Evolutionary conservation across 768 basidiomycete species (phyloP).

Genomic region (Auriscalpium orientale): DNA sequence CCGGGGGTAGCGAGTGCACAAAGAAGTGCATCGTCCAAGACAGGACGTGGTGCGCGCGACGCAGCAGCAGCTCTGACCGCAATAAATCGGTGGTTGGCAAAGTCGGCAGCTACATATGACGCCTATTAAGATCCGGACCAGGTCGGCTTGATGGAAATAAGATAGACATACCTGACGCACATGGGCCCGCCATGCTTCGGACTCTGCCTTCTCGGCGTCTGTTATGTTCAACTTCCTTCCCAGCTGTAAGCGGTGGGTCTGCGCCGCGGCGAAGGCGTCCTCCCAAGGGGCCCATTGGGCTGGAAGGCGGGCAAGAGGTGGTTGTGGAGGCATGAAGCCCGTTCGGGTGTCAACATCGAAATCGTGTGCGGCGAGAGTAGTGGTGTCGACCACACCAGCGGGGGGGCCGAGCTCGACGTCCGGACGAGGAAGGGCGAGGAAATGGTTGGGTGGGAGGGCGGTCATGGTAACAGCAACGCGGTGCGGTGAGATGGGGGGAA

Average conservation of each 20-base stretch:
- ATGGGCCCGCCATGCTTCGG: slow-evolving; percentile 35
- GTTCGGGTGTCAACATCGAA: slow-evolving; percentile 90
- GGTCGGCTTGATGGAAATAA: not conserved
- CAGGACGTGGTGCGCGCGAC: slow-evolving; percentile 48
- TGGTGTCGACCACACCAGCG: slow-evolving; percentile 25
- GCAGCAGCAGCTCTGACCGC: slow-evolving; percentile 37
- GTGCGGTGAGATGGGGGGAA: no score
- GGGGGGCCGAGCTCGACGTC: slow-evolving; percentile 20
- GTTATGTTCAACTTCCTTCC: slow-evolving; percentile 28
- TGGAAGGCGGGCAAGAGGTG: slow-evolving; percentile 60
- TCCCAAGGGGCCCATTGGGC: slow-evolving; percentile 71
- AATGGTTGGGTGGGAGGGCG: slow-evolving; percentile 20
- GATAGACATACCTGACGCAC: slow-evolving; percentile 30
- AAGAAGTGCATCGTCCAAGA: slow-evolving; percentile 51
- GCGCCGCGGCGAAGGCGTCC: slow-evolving; percentile 41
- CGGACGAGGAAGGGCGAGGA: slow-evolving; percentile 29
- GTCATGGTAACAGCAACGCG: slow-evolving; percentile 6
- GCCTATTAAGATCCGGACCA: not conserved
- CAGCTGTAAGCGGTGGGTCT: slow-evolving; percentile 43
- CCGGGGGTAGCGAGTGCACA: slow-evolving; percentile 34
- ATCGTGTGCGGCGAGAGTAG: slow-evolving; percentile 31
- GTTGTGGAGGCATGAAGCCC: slow-evolving; percentile 84
- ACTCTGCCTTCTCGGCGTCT: slow-evolving; percentile 24
- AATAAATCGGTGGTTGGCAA: slow-evolving; percentile 29
- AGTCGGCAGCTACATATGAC: slow-evolving; percentile 30